A percentile compares a stretch with the other conserved stretches of the same genome.
Conservation (phyloP, 1,284 basidiomycete species). For the Tilletiopsis washingtonensis region DNA sequence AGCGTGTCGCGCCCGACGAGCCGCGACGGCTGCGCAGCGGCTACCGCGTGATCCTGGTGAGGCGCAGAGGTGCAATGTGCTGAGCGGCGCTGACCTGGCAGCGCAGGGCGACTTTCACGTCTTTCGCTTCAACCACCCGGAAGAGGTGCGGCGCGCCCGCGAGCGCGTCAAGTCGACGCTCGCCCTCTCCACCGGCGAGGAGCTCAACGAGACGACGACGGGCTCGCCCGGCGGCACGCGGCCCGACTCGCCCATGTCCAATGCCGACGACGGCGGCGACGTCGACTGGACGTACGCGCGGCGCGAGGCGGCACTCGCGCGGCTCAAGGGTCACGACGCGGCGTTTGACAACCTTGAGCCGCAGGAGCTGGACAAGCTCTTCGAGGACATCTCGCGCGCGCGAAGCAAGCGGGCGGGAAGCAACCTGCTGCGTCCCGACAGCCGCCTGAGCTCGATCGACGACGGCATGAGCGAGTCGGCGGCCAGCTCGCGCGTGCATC, state of each 20-base stretch:
- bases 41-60: constrained; percentile 88
- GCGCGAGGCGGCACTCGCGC: constrained; percentile 32
- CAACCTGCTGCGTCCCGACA: constrained; percentile 49
- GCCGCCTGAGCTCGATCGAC: constrained; percentile 35
- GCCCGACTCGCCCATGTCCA: constrained; percentile 35
- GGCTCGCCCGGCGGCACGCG: constrained; percentile 15
- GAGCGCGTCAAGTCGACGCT: constrained; percentile 31
- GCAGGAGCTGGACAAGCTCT: constrained; percentile 41
- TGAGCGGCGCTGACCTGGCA: no score
- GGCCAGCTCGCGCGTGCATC: constrained; percentile 18
- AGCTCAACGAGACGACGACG: constrained; percentile 20
- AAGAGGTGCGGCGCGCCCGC: constrained; percentile 33
- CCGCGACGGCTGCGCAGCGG: constrained; percentile 63
- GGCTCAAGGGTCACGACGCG: constrained; percentile 38
- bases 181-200: constrained; percentile 26
- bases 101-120: constrained; percentile 97
- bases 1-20: constrained; percentile 47
- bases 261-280: constrained; percentile 13
- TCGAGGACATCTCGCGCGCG: constrained; percentile 37
- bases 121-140: constrained; percentile 73
- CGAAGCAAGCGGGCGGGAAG: constrained; percentile 30
- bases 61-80: no score
- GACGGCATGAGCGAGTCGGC: constrained; percentile 33
- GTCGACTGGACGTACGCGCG: constrained; percentile 43
- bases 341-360: constrained; percentile 39